Base-by-base conservation (phyloP, 176 grass and related monocot genomes). In the Aechmea fasciata region DNA sequence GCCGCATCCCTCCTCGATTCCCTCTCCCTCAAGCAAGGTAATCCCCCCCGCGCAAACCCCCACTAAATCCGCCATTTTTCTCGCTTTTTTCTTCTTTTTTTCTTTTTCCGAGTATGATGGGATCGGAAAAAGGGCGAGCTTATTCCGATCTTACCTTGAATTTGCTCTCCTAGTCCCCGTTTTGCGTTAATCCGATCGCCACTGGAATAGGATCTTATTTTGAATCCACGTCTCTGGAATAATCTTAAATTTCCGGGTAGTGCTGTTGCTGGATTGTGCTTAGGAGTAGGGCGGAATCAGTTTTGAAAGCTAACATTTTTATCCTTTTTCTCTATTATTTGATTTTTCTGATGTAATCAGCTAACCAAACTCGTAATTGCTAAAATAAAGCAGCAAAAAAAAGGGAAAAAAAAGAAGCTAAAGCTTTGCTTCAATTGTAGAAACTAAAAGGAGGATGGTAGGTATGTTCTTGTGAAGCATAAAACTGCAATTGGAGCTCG, bases 1-100 rank as follows among this genome's bases (percentile, higher is more conserved):
- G 28, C 48, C 12, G 41, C 65, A 15, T 67, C 65, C 9, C 65
- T 67, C 14, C 15, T 67, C 13, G 41, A 67, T 10, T 47, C 41
- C 7, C 41, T 67, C 29, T 67, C 65, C 15, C 65, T 67, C 41
- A 67, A 49, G 65, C 41, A 67, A 67, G 41, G 65, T 48, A 67
- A 47, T 67, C 55, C 29, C 5, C 13, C 65, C 48, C 2, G 47
- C 65, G 15, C 11, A 17, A 17, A n/a, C n/a, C 6, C 5, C 17
- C 28, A 2, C 14, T 66, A 48, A 48, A 19, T 2, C 17, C 15
- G 11, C 7, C 13, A 61, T 22, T 61, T 19, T 15, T 18, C 17
- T 61, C 55, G 33, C 15, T 0, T 15, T 10, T 61, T 2, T 61
- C 55, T 61, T 61, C 15, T 10, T 22, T 61, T 61, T 22, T 19